Evolutionary conservation across 2,329 filamentous ascomycete genomes (phyloP).

Genomic region (Colletotrichum liaoningense): DNA sequence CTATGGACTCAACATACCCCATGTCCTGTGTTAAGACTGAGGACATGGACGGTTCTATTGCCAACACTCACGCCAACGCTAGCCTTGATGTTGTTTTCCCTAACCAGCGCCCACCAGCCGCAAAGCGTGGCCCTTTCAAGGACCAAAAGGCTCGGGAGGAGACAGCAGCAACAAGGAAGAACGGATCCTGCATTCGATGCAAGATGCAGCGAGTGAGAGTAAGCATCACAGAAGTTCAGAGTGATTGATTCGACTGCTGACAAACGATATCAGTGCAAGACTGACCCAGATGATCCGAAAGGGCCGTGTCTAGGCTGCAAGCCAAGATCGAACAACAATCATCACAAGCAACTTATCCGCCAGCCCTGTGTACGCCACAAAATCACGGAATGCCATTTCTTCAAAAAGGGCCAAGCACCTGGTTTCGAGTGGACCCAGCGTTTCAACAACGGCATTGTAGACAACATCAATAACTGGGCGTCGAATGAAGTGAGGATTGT

Average conservation of each 20-base stretch:
- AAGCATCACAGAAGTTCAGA: slow-evolving; percentile 42
- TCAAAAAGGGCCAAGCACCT: slow-evolving; percentile 68
- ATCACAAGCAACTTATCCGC: slow-evolving; percentile 52
- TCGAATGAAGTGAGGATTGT: slow-evolving; percentile 62
- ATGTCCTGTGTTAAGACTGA: slow-evolving; percentile 37
- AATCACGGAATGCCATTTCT: slow-evolving; percentile 67
- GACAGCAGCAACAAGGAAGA: slow-evolving; percentile 67
- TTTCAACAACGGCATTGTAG: slow-evolving; percentile 63
- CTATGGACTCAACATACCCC: slow-evolving; percentile 2
- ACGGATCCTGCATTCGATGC: slow-evolving; percentile 70
- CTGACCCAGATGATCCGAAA: slow-evolving; percentile 57
- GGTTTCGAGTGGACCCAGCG: slow-evolving; percentile 69
- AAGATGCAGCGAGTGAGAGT: slow-evolving; percentile 72
- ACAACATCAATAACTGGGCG: slow-evolving; percentile 68
- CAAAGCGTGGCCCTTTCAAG: slow-evolving; percentile 65
- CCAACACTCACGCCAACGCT: neutral
- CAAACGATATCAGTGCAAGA: slow-evolving; percentile 59
- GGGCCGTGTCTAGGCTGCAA: slow-evolving; percentile 66
- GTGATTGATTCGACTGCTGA: neutral
- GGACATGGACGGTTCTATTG: neutral
- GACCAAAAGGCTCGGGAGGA: slow-evolving; percentile 61
- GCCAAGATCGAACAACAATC: slow-evolving; percentile 58
- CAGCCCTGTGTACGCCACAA: slow-evolving; percentile 71
- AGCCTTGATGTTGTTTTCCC: slow-evolving; percentile 48
- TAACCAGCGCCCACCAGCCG: slow-evolving; percentile 49